Base-by-base conservation (phyloP, 306 rosid species). In the Casuarina cunninghamiana region DNA sequence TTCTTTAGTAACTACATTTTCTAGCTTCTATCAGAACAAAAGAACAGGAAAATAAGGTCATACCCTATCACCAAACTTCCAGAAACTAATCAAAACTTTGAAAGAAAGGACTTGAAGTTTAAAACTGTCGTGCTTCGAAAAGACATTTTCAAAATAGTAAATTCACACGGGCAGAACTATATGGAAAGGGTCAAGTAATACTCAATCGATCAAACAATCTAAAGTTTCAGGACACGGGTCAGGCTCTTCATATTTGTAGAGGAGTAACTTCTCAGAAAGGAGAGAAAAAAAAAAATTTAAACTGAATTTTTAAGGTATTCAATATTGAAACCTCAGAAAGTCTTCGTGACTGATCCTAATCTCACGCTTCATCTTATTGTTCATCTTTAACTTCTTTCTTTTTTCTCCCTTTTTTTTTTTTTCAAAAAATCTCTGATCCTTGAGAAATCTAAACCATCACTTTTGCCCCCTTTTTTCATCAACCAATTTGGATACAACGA, bases 11-110 rank as follows among this genome's bases (percentile, higher is more conserved):
- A 19, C 37, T 19, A 6, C 38, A 57, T 3, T 9, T 57, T 46
- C 21, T 57, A 19, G 63, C 65, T 21, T 9, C 39, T 39, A 7
- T 39, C 37, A 58, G 15, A 58, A 57, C 13, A 21, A 57, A 57
- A 57, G 32, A 8, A 41, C 45, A 17, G 6, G 6, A 11, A 41
- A 66, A 39, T 41, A 41, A 41, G 48, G 71, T 66, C 16, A 66
- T 7, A 39, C 65, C 50, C 65, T 73, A 19, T n/a, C 69, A 45
- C 38, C 2, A 17, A 70, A 74, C 79, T 74, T 67, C 74, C 60
- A 53, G 74, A 38, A 53, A 65, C 53, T 55, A 43, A 53, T 13
- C 45, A 69, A 51, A 53, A 35, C 43, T 32, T 61, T 32, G 12
- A 11, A 61, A 35, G 26, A 61, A 60, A 37, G 43, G 35, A 42